Base-by-base conservation (phyloP, 202 grass and related monocot species). In the Panicum virgatum region DNA sequence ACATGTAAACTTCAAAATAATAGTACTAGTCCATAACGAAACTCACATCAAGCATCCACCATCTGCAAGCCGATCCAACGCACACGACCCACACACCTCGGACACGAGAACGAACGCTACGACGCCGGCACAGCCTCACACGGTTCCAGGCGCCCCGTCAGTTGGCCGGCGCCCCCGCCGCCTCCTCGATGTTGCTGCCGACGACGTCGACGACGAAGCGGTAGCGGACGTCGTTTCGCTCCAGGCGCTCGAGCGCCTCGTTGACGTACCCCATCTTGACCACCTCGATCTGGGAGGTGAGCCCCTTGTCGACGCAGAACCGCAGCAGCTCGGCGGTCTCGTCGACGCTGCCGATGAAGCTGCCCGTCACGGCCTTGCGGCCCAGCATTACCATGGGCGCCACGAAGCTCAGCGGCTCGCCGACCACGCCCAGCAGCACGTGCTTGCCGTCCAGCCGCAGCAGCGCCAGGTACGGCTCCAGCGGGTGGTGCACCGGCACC, bases 211-310 rank as follows among this genome's bases (percentile, higher is more conserved):
- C 85, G 67, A 98, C 96, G 62, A 98, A 98, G 45, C 96, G 92
- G 85, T 98, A 98, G 7, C 96, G 78, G n/a, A 98, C 96, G 47
- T 98, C 96, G 69, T 98, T 98, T 65, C 83, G 86, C 88, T 98
- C 92, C 6, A 98, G 74, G 22, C 96, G 67, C 66, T 96, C 85
- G 2, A 98, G 42, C 0, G 96, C 96, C 84, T 98, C 34, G 69
- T 98, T 98, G 10, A 93, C 77, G 77, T 95, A 89, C 23, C 88
- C 96, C 90, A 98, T 98, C 92, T 98, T 98, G 39, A 98, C 92
- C 6, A 98, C 65, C 91, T 98, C 96, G 66, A 98, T 92, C 80
- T 87, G 88, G 1, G 89, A 93, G 2, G 89, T 96, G 59, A 98
- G 77, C 2, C 92, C 96, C 64, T 96, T 98, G 42, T 90, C 78